Percentiles rank a stretch among this genome's conserved stretches.
phyloP scores from a whole-genome alignment of 495 filamentous ascomycete genomes.

The Xylaria flabelliformis region DNA sequence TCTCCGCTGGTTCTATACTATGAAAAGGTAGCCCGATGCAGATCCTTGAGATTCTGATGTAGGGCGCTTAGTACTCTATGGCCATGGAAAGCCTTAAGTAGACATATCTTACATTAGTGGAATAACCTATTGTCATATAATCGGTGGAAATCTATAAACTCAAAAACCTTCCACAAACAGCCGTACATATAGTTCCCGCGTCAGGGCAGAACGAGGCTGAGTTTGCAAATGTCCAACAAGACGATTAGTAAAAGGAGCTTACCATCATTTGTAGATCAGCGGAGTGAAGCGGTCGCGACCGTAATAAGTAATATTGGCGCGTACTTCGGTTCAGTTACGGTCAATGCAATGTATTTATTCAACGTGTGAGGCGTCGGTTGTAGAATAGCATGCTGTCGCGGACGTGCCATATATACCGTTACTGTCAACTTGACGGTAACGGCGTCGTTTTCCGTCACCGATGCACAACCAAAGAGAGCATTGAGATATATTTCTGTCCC shows the following conservation, averaged over 20 bases:
- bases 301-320: slow-evolving; percentile 88
- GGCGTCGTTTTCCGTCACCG: too few relatives aligned
- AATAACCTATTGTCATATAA: background rate
- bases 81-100: background rate
- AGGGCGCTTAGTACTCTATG: background rate
- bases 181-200: slow-evolving; percentile 83
- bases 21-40: background rate
- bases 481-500: too few relatives aligned
- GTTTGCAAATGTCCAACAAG: slow-evolving; percentile 77
- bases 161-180: slow-evolving; percentile 80
- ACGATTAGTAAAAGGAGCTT: slow-evolving; percentile 53
- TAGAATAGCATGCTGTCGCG: too few relatives aligned
- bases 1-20: background rate
- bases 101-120: background rate
- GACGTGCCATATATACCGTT: too few relatives aligned
- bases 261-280: slow-evolving; percentile 74
- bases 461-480: too few relatives aligned
- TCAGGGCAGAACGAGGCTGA: slow-evolving; percentile 80
- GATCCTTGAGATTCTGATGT: background rate
- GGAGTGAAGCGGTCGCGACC: slow-evolving; percentile 82
- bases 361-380: too few relatives aligned
- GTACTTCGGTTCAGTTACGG: slow-evolving; percentile 48
- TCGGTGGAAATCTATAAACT: background rate
- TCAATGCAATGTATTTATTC: too few relatives aligned
- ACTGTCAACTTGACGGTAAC: too few relatives aligned